phyloP scores from a whole-genome alignment of 345 rosid species.

The thale cress (Arabidopsis thaliana) region DNA sequence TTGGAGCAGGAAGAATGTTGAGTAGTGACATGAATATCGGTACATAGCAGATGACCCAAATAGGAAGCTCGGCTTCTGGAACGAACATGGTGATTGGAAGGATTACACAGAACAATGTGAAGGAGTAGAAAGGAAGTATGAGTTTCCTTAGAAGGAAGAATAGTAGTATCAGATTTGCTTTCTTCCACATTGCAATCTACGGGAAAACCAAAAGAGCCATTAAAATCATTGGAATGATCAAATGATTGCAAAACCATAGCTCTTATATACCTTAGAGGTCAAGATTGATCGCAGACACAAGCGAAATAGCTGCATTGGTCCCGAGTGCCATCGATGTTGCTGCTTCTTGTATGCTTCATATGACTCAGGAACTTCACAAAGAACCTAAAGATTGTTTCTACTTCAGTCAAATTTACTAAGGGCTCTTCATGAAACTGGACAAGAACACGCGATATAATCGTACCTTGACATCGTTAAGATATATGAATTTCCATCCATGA shows the following conservation, averaged over 20 bases:
- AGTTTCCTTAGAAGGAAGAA: constrained; percentile 83
- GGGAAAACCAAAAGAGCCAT: background rate
- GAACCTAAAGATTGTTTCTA: constrained; percentile 52
- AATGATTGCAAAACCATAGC: background rate
- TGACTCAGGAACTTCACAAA: constrained; percentile 87
- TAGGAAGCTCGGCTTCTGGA: constrained; percentile 81
- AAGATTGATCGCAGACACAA: constrained; percentile 73
- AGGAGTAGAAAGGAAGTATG: constrained; percentile 87
- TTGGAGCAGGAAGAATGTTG: constrained; percentile 79
- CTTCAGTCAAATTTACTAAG: background rate
- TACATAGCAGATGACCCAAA: constrained; percentile 84
- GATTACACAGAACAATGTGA: constrained; percentile 82
- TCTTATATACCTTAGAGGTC: constrained; percentile 63
- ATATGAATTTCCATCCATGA: constrained; percentile 84
- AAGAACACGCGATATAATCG: background rate
- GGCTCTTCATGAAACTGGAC: background rate
- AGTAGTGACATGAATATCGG: constrained; percentile 82
- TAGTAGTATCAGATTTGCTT: constrained; percentile 69
- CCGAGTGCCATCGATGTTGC: constrained; percentile 92
- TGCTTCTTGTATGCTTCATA: constrained; percentile 91
- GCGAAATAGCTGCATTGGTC: constrained; percentile 91
- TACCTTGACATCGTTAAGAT: constrained; percentile 81
- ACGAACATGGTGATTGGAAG: constrained; percentile 86
- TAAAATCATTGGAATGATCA: background rate
- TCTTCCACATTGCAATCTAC: constrained; percentile 78